Base-by-base conservation (phyloP, 495 filamentous ascomycete species). In the Penicillium psychrofluorescens region DNA sequence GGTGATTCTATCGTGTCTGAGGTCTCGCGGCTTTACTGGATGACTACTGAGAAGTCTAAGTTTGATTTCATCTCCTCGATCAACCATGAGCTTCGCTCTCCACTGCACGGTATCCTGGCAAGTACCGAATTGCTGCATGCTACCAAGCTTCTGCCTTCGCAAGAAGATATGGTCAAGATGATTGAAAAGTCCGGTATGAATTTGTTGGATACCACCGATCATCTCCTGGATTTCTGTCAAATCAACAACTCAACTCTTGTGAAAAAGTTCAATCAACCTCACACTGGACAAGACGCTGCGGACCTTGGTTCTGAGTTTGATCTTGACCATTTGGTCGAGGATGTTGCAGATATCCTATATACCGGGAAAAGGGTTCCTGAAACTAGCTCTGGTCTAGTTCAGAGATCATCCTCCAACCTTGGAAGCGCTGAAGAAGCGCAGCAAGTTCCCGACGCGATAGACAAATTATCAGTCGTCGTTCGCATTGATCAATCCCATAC, bases 81-180 rank as follows among this genome's bases (percentile, higher is more conserved):
- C 22, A 85, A 79, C 29, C 85, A 90, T 54, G 85, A 90, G 48
- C 67, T 89, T 13, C 75, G 85, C 0, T 84, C 77, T 0, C 85
- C 85, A 0, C 58, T 90, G 11, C 82, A 87, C 48, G 83, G 83
- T 4, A 81, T 86, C 38, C 54, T 86, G 1, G 79, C 78, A 0
- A 79, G 73, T 51, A 70, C 77, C 1, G 83, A 88, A 57, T 68
- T 90, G 30, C 53, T 90, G 7, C 67, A 77, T 16, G 74, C 77
- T 9, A 78, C 72, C 0, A 48, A 65, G 12, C 63, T 80, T 4
- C 65, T 76, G 31, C 55, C 61, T 6, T 64, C 71, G 27, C 79
- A 84, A 38, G 64, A 61, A 27, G 75, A 77, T 29, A 79, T 82
- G 51, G 64, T 84, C 1, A 69, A 75, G 36, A 84, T 81, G 49